Evolutionary conservation across 108 stramenopile genomes (phyloP), one percentile per base, ranked within the genome.

Genomic region (Aurantiochytrium sp.): DNA sequence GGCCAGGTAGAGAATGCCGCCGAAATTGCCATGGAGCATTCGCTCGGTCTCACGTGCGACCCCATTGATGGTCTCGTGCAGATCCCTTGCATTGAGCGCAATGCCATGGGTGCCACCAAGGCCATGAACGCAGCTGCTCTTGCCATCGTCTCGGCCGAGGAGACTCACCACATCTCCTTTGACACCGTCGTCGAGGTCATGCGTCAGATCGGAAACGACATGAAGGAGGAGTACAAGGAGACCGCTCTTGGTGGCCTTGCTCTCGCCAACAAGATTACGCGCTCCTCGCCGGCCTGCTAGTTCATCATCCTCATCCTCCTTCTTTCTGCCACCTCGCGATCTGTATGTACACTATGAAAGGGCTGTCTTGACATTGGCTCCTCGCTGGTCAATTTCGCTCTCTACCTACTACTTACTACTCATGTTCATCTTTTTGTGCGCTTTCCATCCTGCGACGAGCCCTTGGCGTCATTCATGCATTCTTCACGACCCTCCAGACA

Each of bases 211-310:
- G 76, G 76, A 1, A 83, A 83, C 51, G 76, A 83, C 4, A 83
- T 83, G 76, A 83, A 83, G 76, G 51, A 53, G 76, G 76, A 83
- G 76, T 83, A 83, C 76, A 83, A 83, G 76, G 76, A 83, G 76
- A 83, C 76, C 45, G 76, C 76, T 12, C 76, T 83, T 53, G 76
- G 76, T 35, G 76, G 76, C 49, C 76, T 83, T 23, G 76, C 76
- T 14, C 76, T 83, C 25, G 76, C 76, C 49, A 47, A 83, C 76
- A 83, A 83, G 49, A 83, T 83, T 35, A 83, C 45, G 76, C 76
- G 76, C 12, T 83, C 76, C 76, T 53, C 51, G 4, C 76, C 76
- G 49, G 51, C 49, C 76, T 83, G 76, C 76, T 83, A 83, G 28
- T 29, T 59, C 59, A 35, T 35, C 35, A 35, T 35, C 35, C 0